phyloP scores from a whole-genome alignment of 805 yeast genomes.

The Pichia manshurica region DNA sequence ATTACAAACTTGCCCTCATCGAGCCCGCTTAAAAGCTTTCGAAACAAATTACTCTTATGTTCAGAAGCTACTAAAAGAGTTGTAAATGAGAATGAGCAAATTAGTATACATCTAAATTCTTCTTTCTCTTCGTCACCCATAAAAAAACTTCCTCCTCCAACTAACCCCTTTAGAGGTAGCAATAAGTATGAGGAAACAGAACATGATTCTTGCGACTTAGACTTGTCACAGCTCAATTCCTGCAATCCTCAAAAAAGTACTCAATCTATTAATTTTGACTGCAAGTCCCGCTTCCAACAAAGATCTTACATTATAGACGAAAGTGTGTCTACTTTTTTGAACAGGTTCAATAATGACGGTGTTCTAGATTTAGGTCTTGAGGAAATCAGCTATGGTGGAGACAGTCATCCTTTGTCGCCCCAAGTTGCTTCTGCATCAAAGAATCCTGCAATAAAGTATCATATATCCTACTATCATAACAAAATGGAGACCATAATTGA shows the following conservation, averaged over 20 bases:
- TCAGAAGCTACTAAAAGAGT: background rate
- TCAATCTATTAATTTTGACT: background rate
- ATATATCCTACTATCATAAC: background rate
- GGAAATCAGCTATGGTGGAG: conserved; percentile 5
- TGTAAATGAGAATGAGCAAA: background rate
- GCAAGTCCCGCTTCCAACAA: too few species aligned
- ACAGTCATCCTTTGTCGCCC: background rate
- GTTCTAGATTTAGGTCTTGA: conserved; percentile 4
- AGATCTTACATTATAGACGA: background rate
- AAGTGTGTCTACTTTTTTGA: conserved; percentile 1
- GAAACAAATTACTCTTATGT: background rate
- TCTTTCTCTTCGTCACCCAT: conserved; percentile 7
- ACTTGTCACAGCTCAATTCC: too few species aligned
- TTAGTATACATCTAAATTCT: background rate
- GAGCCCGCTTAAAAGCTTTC: background rate
- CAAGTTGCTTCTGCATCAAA: background rate
- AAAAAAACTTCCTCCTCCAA: background rate
- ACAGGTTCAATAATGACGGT: conserved; percentile 4
- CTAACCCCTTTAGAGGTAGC: too few species aligned
- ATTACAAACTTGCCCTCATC: background rate
- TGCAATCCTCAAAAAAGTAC: too few species aligned
- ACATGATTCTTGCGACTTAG: conserved; percentile 1
- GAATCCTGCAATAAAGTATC: background rate
- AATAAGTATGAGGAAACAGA: background rate
- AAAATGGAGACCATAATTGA: conserved; percentile 4